Evolutionary conservation across 345 rosid genomes (phyloP).

Genomic region (Citropsis articulata): DNA sequence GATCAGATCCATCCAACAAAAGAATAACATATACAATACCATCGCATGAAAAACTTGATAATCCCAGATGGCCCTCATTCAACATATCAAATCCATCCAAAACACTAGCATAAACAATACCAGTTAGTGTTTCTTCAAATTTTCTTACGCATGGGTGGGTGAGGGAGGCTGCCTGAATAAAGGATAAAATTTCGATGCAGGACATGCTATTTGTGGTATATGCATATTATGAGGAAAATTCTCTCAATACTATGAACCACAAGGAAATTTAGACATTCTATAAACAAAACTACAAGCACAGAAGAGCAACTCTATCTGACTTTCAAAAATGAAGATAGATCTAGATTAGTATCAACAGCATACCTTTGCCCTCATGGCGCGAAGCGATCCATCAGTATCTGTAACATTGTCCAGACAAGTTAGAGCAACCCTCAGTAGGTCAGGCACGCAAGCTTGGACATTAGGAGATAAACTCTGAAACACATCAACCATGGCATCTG

Average conservation of each 20-base stretch:
- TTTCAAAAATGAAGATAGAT: neutral
- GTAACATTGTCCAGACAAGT: constrained; percentile 82
- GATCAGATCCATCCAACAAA: neutral
- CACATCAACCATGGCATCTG: constrained; percentile 45
- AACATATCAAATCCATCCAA: neutral
- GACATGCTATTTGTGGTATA: neutral
- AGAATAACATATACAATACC: neutral
- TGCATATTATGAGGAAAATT: neutral
- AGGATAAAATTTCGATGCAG: neutral
- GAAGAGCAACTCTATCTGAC: neutral
- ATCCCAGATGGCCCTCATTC: neutral
- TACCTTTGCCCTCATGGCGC: constrained; percentile 93
- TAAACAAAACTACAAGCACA: neutral
- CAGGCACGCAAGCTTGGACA: constrained; percentile 88
- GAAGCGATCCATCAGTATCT: constrained; percentile 87
- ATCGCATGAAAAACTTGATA: neutral
- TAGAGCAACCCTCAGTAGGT: constrained; percentile 75
- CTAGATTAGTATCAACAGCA: neutral
- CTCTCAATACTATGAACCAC: neutral
- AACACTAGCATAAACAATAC: neutral
- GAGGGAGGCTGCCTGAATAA: neutral
- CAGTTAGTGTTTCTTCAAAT: neutral
- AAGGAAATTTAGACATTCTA: neutral
- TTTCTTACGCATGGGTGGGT: neutral
- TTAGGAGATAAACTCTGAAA: constrained; percentile 76